phyloP scores from a whole-genome alignment of 768 basidiomycete species.

The Fomitopsis pulvina region DNA sequence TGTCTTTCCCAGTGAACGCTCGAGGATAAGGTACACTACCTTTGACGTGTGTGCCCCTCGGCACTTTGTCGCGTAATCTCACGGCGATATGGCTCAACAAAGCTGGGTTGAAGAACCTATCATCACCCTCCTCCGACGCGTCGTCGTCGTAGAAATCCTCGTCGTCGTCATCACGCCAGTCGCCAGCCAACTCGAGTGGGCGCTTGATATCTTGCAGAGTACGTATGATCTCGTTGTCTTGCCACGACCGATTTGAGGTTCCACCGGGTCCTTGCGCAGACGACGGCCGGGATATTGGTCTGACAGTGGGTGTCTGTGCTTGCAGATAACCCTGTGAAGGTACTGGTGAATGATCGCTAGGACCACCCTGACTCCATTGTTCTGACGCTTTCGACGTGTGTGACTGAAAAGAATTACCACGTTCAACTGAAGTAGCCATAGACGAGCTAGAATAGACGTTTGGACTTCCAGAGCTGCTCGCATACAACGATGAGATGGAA shows the following conservation, averaged over 20 bases:
- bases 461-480: conserved; percentile 9
- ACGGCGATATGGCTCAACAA: conserved; percentile 86
- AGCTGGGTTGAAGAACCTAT: conserved; percentile 85
- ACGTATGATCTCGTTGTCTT: conserved; percentile 22
- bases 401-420: conserved; percentile 25
- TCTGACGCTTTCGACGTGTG: conserved; percentile 18
- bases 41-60: conserved; percentile 81
- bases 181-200: conserved; percentile 38
- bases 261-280: conserved; percentile 16
- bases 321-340: conserved; percentile 6
- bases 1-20: conserved; percentile 91
- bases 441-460: conserved; percentile 11
- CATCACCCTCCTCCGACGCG: conserved; percentile 39
- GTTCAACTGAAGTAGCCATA: conserved; percentile 20
- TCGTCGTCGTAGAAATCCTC: conserved; percentile 56
- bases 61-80: conserved; percentile 84
- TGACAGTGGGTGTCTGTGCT: conserved; percentile 20
- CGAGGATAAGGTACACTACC: conserved; percentile 86
- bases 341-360: not conserved
- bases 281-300: conserved; percentile 26
- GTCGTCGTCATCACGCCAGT: conserved; percentile 42
- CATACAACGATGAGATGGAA: conserved; percentile 12
- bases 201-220: conserved; percentile 26
- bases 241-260: conserved; percentile 16
- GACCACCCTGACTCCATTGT: conserved; percentile 12